Evolutionary conservation across 768 basidiomycete species (phyloP).

Genomic region (Auriscalpium orientale): DNA sequence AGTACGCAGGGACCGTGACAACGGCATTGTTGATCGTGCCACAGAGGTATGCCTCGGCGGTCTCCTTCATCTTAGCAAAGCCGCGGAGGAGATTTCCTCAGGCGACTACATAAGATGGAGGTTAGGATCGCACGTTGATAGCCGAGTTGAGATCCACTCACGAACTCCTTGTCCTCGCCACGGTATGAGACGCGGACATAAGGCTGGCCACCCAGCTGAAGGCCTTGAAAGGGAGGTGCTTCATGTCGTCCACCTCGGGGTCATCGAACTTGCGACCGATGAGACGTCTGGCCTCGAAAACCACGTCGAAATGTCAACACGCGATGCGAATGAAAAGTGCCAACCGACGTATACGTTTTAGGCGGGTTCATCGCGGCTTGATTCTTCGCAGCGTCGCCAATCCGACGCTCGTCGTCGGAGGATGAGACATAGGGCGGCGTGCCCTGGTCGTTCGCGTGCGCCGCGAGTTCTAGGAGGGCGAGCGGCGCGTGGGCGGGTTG

Average conservation of each 20-base stretch:
- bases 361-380: constrained; percentile 97
- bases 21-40: no score
- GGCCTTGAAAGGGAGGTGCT: constrained; percentile 94
- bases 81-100: constrained; percentile 98
- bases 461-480: no score
- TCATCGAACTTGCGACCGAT: constrained; percentile 94
- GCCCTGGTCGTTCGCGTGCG: constrained; percentile 77
- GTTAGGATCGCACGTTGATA: background rate
- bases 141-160: constrained; percentile 29
- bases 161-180: constrained; percentile 89
- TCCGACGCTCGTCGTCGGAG: constrained; percentile 91
- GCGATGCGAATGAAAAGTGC: background rate
- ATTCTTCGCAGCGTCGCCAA: constrained; percentile 99
- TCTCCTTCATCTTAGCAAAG: no score
- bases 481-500: no score
- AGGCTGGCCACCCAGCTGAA: constrained; percentile 82
- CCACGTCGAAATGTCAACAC: constrained; percentile 39
- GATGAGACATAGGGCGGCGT: constrained; percentile 95
- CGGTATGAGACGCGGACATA: constrained; percentile 87
- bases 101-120: constrained; percentile 57
- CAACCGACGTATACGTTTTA: constrained; percentile 55
- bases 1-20: no score
- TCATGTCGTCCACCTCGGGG: constrained; percentile 73
- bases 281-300: constrained; percentile 97
- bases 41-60: no score